These are phyloP conservation scores for Phialophora verrucosa DNA, from an alignment of 2,329 filamentous ascomycete species.

Conservation along the genomic window DNA sequence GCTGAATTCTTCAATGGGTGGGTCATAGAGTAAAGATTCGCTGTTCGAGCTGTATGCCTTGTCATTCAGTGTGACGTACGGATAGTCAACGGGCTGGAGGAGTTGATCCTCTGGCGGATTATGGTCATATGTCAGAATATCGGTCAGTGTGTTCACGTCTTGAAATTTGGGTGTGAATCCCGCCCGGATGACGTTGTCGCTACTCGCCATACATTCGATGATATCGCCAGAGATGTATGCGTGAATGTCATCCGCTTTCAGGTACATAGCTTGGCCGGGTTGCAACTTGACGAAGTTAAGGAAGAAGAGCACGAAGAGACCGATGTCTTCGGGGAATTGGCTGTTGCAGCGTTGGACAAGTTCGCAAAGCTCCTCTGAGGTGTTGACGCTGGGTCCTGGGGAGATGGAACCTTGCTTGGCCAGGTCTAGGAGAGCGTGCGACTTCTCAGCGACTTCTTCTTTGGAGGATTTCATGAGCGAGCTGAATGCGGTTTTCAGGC, in stretches of 20 bases:
- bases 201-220: slow-evolving; percentile 98
- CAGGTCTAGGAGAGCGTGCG: slow-evolving; percentile 71
- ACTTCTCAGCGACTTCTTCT: slow-evolving; percentile 67
- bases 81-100: slow-evolving; percentile 83
- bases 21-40: slow-evolving; percentile 79
- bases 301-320: slow-evolving; percentile 94
- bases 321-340: slow-evolving; percentile 88
- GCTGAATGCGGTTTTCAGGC: slow-evolving; percentile 75
- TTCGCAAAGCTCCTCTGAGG: slow-evolving; percentile 73
- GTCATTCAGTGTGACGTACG: slow-evolving; percentile 82
- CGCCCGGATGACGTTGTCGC: slow-evolving; percentile 97
- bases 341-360: slow-evolving; percentile 77
- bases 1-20: slow-evolving; percentile 94
- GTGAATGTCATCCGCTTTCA: slow-evolving; percentile 96
- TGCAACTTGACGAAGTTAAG: slow-evolving; percentile 90
- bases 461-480: slow-evolving; percentile 79
- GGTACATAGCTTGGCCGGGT: slow-evolving; percentile 91
- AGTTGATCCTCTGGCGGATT: slow-evolving; percentile 95
- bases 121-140: slow-evolving; percentile 93
- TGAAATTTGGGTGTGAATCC: slow-evolving; percentile 99
- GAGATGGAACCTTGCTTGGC: slow-evolving; percentile 57
- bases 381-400: slow-evolving; percentile 65
- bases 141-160: slow-evolving; percentile 84
- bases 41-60: slow-evolving; percentile 79
- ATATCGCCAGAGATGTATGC: slow-evolving; percentile 82